Conservation (phyloP, 805 yeast genomes). For the Barnettozyma wickerhamii region DNA sequence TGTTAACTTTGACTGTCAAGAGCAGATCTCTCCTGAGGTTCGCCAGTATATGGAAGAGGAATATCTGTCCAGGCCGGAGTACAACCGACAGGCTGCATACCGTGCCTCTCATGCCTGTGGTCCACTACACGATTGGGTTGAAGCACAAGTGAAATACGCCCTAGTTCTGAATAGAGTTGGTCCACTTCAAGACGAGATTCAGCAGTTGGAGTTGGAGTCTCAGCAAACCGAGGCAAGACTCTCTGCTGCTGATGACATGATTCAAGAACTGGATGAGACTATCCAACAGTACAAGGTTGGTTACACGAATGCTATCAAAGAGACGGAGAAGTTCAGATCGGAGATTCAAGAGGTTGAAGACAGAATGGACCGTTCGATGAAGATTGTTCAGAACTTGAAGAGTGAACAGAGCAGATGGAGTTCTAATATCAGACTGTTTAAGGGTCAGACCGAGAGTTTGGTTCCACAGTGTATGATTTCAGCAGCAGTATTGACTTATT, state of each 20-base stretch:
- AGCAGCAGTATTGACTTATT: slow-evolving; percentile 57
- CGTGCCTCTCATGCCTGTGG: slow-evolving; percentile 96
- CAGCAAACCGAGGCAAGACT: slow-evolving; percentile 61
- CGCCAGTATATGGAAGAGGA: slow-evolving; percentile 51
- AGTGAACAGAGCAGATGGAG: slow-evolving; percentile 75
- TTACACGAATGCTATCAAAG: slow-evolving; percentile 74
- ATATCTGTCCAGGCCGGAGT: slow-evolving; percentile 61
- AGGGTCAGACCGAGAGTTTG: slow-evolving; percentile 38
- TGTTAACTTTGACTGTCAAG: slow-evolving; percentile 65
- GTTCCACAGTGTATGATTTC: slow-evolving; percentile 64
- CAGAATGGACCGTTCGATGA: slow-evolving; percentile 59
- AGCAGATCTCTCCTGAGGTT: slow-evolving; percentile 49
- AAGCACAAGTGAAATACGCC: slow-evolving; percentile 81
- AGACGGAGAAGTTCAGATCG: slow-evolving; percentile 66
- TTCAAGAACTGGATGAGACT: slow-evolving; percentile 62
- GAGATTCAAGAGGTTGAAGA: slow-evolving; percentile 61
- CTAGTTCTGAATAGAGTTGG: slow-evolving; percentile 63
- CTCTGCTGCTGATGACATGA: slow-evolving; percentile 77
- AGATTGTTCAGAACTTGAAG: slow-evolving; percentile 58
- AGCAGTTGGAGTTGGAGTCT: slow-evolving; percentile 53
- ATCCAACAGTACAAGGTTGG: slow-evolving; percentile 63
- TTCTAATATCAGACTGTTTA: slow-evolving; percentile 48
- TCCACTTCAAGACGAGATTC: slow-evolving; percentile 69
- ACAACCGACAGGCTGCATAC: slow-evolving; percentile 67
- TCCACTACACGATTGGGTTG: slow-evolving; percentile 83